These are phyloP conservation scores for Prunus salicina DNA, from an alignment of 306 rosid genomes.

Conservation along the genomic window DNA sequence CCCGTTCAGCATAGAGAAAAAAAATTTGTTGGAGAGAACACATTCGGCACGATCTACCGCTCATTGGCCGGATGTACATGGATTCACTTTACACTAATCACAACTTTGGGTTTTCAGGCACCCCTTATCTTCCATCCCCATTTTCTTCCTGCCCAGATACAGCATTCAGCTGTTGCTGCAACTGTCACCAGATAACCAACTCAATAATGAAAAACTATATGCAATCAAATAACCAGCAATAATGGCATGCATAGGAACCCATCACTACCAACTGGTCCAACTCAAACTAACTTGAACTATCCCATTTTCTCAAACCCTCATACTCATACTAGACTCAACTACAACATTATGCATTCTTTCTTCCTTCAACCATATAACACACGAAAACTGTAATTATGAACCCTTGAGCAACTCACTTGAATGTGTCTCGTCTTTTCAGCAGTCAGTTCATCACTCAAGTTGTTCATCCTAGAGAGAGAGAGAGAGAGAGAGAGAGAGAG, in stretches of 20 bases:
- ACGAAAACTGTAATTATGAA: not conserved
- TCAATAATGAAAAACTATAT: conserved; percentile 7
- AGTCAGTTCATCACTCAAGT: conserved; percentile 69
- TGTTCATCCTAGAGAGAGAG: conserved; percentile 59
- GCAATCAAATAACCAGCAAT: not conserved
- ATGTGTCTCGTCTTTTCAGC: conserved; percentile 73
- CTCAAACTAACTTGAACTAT: not conserved
- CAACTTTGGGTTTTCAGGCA: conserved; percentile 35
- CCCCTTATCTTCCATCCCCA: conserved; percentile 59
- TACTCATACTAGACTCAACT: not conserved
- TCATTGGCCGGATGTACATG: conserved; percentile 43
- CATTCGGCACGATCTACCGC: conserved; percentile 43
- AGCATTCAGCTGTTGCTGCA: conserved; percentile 72
- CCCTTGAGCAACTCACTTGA: conserved; percentile 57
- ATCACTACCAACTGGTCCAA: not conserved
- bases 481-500: conserved; percentile 11
- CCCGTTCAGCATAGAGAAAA: conserved; percentile 35
- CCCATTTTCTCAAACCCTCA: not conserved
- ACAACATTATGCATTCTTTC: not conserved
- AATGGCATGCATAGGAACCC: not conserved
- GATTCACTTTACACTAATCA: conserved; percentile 33
- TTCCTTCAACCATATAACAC: not conserved
- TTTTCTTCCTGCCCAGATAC: conserved; percentile 56
- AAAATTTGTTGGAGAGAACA: conserved; percentile 16
- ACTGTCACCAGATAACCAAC: conserved; percentile 45